Conservation (phyloP, 441 rosid species). For the Euphorbia celastroides region DNA sequence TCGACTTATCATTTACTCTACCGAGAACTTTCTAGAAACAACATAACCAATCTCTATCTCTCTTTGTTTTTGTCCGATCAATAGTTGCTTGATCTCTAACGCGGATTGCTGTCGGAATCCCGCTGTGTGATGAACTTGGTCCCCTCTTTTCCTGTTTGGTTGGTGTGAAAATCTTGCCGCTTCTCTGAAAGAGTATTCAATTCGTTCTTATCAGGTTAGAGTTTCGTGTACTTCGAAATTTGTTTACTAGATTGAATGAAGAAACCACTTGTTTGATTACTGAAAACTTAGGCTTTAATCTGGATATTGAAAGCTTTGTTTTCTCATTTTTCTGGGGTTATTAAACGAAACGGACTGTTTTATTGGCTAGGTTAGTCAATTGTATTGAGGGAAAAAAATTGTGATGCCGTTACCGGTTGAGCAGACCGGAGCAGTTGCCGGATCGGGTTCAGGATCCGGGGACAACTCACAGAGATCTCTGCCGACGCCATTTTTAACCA, state of each 20-base stretch:
- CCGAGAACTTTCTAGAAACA: constrained; percentile 83
- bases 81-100: neutral
- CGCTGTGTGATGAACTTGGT: neutral
- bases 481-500: constrained; percentile 79
- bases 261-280: neutral
- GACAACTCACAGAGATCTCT: constrained; percentile 63
- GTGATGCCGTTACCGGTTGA: constrained; percentile 55
- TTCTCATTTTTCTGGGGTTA: too few species aligned
- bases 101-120: neutral
- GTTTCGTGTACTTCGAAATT: too few species aligned
- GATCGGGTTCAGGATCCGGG: constrained; percentile 18
- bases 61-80: neutral
- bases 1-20: constrained; percentile 39
- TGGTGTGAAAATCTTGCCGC: constrained; percentile 16
- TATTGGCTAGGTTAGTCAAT: neutral
- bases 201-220: constrained; percentile 6
- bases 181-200: neutral
- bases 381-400: constrained; percentile 12
- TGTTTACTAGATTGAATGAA: neutral
- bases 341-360: too few species aligned
- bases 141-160: constrained; percentile 19
- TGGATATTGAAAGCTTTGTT: too few species aligned
- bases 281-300: too few species aligned
- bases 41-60: constrained; percentile 22
- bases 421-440: constrained; percentile 40